Evolutionary conservation across 768 basidiomycete species (phyloP).

Genomic region (Plicaturopsis crispa): DNA sequence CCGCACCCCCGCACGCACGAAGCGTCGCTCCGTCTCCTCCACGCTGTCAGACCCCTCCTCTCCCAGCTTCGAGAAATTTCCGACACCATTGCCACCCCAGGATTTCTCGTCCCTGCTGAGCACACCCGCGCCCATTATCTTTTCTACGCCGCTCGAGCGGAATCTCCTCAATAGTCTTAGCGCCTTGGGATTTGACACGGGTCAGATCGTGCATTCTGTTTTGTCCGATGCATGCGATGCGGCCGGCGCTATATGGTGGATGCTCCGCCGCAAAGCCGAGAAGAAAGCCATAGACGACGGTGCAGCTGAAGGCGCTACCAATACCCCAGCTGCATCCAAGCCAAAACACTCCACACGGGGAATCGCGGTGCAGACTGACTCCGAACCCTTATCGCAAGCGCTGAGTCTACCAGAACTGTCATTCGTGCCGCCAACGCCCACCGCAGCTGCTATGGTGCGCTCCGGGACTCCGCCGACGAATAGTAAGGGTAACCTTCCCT

Average conservation of each 20-base stretch:
- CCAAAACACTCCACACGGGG: conserved; percentile 6
- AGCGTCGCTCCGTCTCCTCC: conserved; percentile 91
- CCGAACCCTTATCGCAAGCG: conserved; percentile 21
- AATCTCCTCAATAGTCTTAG: conserved; percentile 71
- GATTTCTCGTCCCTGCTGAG: conserved; percentile 61
- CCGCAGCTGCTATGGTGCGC: conserved; percentile 32
- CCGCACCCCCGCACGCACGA: conserved; percentile 91
- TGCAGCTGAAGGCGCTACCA: conserved; percentile 11
- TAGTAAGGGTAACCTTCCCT: conserved; percentile 26
- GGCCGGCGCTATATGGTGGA: conserved; percentile 93
- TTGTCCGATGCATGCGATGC: conserved; percentile 89
- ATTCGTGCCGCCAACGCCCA: conserved; percentile 75
- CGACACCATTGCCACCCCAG: conserved; percentile 29
- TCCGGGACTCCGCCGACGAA: conserved; percentile 45
- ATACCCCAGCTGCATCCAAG: conserved; percentile 15
- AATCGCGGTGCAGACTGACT: conserved; percentile 43
- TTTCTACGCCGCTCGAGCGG: conserved; percentile 78
- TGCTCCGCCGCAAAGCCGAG: conserved; percentile 78
- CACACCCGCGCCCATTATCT: conserved; percentile 72
- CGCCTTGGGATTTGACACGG: conserved; percentile 81
- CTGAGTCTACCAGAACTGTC: conserved; percentile 54
- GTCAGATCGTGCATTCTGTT: conserved; percentile 93
- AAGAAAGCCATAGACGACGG: conserved; percentile 40
- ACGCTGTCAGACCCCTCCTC: conserved; percentile 62
- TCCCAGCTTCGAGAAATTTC: conserved; percentile 36